Percentiles rank a stretch among this genome's conserved stretches.
Conservation (phyloP, 2,329 filamentous ascomycete species). For the Cytospora leucostoma region DNA sequence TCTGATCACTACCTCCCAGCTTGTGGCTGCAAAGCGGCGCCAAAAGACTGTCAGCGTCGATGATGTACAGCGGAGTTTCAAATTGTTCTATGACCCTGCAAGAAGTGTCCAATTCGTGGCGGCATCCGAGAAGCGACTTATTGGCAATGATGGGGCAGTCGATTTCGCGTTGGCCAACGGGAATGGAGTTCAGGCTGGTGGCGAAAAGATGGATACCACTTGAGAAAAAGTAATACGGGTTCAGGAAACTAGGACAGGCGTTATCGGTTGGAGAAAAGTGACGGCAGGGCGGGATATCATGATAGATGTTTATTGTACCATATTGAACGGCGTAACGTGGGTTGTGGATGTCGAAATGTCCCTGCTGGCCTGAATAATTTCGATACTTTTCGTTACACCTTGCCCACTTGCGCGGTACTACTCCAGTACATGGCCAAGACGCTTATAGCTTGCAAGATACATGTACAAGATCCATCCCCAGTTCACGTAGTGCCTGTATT, state of each 20-base stretch:
- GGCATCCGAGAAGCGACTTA: conserved; percentile 89
- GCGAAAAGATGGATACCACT: conserved; percentile 49
- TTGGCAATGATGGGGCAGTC: conserved; percentile 81
- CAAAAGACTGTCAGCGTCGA: conserved; percentile 80
- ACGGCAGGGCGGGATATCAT: conserved; percentile 20
- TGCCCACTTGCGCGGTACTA: neutral
- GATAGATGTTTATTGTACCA: conserved; percentile 19
- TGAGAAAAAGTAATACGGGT: conserved; percentile 32
- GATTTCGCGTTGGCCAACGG: conserved; percentile 62
- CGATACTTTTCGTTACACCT: conserved; percentile 4
- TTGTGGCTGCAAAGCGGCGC: conserved; percentile 82
- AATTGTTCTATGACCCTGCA: conserved; percentile 86
- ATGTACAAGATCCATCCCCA: too few relatives aligned
- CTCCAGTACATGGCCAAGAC: neutral
- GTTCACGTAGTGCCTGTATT: too few relatives aligned
- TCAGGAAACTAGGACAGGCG: conserved; percentile 19
- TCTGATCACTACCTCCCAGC: conserved; percentile 90
- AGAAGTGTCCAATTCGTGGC: conserved; percentile 88
- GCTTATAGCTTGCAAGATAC: neutral
- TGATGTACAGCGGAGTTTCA: conserved; percentile 91
- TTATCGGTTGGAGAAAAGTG: conserved; percentile 22
- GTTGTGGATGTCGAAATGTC: conserved; percentile 21
- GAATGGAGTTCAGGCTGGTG: conserved; percentile 41
- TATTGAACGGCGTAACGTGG: conserved; percentile 24
- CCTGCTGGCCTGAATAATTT: conserved; percentile 16